A percentile compares a stretch with the other conserved stretches of the same genome.
These are phyloP conservation scores for Maudiozyma barnettii DNA, from an alignment of 805 yeast genomes.

Conservation along the genomic window DNA sequence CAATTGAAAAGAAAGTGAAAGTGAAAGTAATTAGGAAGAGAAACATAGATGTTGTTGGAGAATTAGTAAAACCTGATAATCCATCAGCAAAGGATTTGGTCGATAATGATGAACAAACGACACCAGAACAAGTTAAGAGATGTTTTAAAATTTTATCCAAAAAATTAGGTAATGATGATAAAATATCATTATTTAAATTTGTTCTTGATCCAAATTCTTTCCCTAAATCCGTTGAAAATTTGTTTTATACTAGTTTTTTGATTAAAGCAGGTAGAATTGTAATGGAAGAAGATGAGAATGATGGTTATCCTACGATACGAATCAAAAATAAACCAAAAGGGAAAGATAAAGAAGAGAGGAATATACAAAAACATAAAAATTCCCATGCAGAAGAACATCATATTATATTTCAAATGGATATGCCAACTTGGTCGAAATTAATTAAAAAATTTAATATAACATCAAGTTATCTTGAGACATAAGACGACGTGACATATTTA, in stretches of 20 bases:
- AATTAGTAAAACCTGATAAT: slow-evolving; percentile 11
- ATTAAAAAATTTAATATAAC: slow-evolving; percentile 47
- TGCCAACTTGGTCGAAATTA: slow-evolving; percentile 52
- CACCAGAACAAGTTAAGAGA: slow-evolving; percentile 52
- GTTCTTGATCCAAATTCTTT: slow-evolving; percentile 70
- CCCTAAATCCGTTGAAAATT: slow-evolving; percentile 70
- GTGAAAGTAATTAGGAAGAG: slow-evolving; percentile 26
- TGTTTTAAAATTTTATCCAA: slow-evolving; percentile 37
- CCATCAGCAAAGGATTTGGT: slow-evolving; percentile 33
- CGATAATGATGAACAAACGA: slow-evolving; percentile 49
- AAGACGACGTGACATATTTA: background rate
- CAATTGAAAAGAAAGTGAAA: slow-evolving; percentile 42
- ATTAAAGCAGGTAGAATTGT: slow-evolving; percentile 60
- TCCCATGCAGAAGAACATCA: slow-evolving; percentile 38
- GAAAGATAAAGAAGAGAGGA: slow-evolving; percentile 15
- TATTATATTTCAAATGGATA: slow-evolving; percentile 63
- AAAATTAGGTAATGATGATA: slow-evolving; percentile 28
- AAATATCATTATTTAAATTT: slow-evolving; percentile 51
- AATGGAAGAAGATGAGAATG: slow-evolving; percentile 43
- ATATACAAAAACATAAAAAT: slow-evolving; percentile 20
- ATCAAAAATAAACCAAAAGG: slow-evolving; percentile 26
- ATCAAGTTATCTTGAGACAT: slow-evolving; percentile 11
- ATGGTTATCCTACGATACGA: slow-evolving; percentile 36
- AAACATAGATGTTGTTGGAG: slow-evolving; percentile 36
- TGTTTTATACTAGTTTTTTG: slow-evolving; percentile 74